Evolutionary conservation across 2,329 filamentous ascomycete species (phyloP), one percentile per base, ranked within the genome.

Genomic region (Stagonosporopsis tanaceti): DNA sequence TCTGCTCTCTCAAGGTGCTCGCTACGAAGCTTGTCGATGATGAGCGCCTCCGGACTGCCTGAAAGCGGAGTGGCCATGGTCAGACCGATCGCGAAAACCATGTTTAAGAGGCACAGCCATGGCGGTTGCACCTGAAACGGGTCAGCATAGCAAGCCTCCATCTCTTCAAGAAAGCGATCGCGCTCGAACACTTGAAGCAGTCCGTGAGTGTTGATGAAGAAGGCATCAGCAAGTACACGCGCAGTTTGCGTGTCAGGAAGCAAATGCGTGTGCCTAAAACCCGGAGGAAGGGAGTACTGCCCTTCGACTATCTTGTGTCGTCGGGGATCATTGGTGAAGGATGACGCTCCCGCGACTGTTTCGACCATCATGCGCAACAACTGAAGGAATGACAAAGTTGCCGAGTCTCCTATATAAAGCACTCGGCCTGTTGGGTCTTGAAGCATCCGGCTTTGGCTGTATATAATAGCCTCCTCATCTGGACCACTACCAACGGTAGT

Each of bases 51-150:
- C 0, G 71, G 69, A 32, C 77, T 84, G 2, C 80, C 82, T 1
- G 78, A 76, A n/a, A 71, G 65, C 3, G 85, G 84, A 17, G 81
- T 81, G 2, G 85, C 84, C 69, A 88, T 78, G 3, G 84, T 81
- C 20, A 89, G 77, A 1, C 88, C 88, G 47, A 89, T 85, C 1
- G 88, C 85, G 44, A 90, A 82, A 0, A 86, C 83, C 6, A 90
- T 77, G 63, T 87, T 85, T 15, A 90, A 69, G 8, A 87, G 76
- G 65, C 87, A 89, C 7, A 88, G 75, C 62, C 83, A 82, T 0
- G 82, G 79, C 6, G 81, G 78, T 17, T 82, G 78, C 0, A 81
- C 78, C 6, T 75, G 76, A 0, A 85, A 76, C 0, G 85, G 84
- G 59, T 85, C 81, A 7, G 76, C 73, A 61, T 88, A 88, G 68